Evolutionary conservation across 73 alveolate species (phyloP).

Genomic region (Paramecium caudatum): DNA sequence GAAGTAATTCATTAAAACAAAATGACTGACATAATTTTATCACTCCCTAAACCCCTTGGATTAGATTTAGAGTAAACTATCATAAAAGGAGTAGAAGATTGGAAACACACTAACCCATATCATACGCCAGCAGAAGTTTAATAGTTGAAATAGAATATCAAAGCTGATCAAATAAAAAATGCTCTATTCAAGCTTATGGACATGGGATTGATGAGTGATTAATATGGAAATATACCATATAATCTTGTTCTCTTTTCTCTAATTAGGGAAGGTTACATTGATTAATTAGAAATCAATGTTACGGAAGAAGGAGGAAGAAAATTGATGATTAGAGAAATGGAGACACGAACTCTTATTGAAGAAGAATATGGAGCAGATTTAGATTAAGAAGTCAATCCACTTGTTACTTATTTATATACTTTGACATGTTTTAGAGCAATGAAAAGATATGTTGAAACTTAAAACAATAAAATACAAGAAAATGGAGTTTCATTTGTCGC

Average conservation of each 20-base stretch:
- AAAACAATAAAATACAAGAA: not conserved
- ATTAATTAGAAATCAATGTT: not conserved
- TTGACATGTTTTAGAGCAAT: constrained; percentile 35
- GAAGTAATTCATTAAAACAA: not conserved
- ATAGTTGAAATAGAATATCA: not conserved
- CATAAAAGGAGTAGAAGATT: not conserved
- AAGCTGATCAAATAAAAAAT: not conserved
- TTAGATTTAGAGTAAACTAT: not conserved
- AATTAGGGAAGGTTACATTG: not conserved
- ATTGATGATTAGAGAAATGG: constrained; percentile 16
- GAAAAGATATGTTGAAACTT: constrained; percentile 20
- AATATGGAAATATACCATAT: not conserved
- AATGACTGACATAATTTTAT: not conserved
- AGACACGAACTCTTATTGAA: not conserved
- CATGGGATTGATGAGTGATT: not conserved
- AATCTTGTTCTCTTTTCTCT: constrained; percentile 2
- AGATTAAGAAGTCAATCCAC: constrained; percentile 55
- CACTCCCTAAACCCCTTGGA: constrained; percentile 26
- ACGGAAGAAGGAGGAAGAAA: constrained; percentile 30
- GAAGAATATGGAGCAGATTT: not conserved
- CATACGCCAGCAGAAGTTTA: constrained; percentile 13
- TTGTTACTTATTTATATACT: constrained; percentile 47
- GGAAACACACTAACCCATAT: constrained; percentile 44
- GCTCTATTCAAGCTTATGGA: not conserved
- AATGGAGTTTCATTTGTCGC: constrained; percentile 1